Evolutionary conservation across 2,329 filamentous ascomycete species (phyloP).

Genomic region (Penicillium brevicompactum): DNA sequence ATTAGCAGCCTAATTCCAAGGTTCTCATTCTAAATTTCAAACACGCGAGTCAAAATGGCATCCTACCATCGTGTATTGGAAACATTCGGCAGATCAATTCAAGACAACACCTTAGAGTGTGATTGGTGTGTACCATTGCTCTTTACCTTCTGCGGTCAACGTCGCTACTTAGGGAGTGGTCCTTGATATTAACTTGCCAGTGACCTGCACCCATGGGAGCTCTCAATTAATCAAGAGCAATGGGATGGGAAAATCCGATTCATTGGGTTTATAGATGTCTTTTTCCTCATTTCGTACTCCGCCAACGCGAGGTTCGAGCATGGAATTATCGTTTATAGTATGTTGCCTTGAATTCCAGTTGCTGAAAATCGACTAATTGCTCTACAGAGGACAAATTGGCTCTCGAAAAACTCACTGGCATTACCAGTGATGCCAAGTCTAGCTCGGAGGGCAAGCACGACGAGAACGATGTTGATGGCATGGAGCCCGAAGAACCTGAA

Average conservation of each 20-base stretch:
- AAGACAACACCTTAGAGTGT: constrained; percentile 13
- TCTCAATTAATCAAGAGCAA: constrained; percentile 10
- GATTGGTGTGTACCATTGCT: constrained; percentile 5
- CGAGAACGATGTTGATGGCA: background rate
- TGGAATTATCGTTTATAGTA: constrained; percentile 16
- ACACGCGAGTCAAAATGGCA: background rate
- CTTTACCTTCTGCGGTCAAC: too few species aligned
- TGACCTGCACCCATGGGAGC: constrained; percentile 16
- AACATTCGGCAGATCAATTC: constrained; percentile 10
- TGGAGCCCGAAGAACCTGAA: background rate
- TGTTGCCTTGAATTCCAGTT: background rate
- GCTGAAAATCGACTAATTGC: background rate
- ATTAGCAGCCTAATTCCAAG: too few species aligned
- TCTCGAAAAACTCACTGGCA: background rate
- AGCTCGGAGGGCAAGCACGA: background rate
- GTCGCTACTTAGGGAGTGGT: background rate
- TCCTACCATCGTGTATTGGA: constrained; percentile 13
- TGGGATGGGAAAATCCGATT: constrained; percentile 15
- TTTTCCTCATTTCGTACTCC: constrained; percentile 16
- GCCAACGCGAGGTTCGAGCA: constrained; percentile 13
- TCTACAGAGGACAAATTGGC: constrained; percentile 7
- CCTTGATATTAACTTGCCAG: background rate
- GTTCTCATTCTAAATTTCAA: too few species aligned
- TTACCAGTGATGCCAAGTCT: background rate
- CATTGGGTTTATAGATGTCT: constrained; percentile 14